These are phyloP conservation scores for Polygonum aviculare DNA, from an alignment of 148 eudicot species.

Conservation along the genomic window DNA sequence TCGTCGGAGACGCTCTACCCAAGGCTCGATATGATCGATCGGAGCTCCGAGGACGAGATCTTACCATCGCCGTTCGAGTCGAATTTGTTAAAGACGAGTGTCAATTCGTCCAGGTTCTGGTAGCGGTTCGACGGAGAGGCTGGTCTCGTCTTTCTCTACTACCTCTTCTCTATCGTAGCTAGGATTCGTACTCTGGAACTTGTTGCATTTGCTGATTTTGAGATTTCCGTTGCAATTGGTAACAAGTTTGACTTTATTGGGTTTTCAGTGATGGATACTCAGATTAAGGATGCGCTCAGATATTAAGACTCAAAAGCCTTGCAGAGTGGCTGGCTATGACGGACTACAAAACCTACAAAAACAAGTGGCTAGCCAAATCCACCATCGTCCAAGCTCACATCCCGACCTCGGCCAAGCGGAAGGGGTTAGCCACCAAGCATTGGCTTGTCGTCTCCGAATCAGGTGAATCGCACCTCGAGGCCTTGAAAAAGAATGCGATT, in stretches of 20 bases:
- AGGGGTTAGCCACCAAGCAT: slow-evolving; percentile 29
- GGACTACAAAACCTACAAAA: neutral
- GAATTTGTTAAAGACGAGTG: slow-evolving; percentile 28
- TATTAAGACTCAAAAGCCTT: neutral
- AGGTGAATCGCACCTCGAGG: slow-evolving; percentile 26
- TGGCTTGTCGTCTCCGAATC: slow-evolving; percentile 36
- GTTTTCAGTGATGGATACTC: slow-evolving; percentile 17
- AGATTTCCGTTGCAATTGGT: no score
- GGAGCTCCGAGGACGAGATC: no score
- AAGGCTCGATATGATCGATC: slow-evolving; percentile 23
- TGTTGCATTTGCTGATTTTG: no score
- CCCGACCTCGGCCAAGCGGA: slow-evolving; percentile 16
- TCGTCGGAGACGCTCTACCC: slow-evolving; percentile 20
- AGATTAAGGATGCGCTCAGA: slow-evolving; percentile 23
- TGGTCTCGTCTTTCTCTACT: no score
- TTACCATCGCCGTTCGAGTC: no score
- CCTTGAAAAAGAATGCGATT: slow-evolving; percentile 37
- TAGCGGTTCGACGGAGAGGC: neutral
- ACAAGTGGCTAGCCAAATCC: neutral
- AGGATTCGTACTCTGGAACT: no score
- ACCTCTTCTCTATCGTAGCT: no score
- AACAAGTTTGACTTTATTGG: no score
- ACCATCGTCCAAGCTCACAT: slow-evolving; percentile 8
- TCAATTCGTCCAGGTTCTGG: slow-evolving; percentile 15
- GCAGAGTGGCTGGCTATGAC: neutral